phyloP scores from a whole-genome alignment of 768 basidiomycete genomes.

The Neoboletus magnificus region DNA sequence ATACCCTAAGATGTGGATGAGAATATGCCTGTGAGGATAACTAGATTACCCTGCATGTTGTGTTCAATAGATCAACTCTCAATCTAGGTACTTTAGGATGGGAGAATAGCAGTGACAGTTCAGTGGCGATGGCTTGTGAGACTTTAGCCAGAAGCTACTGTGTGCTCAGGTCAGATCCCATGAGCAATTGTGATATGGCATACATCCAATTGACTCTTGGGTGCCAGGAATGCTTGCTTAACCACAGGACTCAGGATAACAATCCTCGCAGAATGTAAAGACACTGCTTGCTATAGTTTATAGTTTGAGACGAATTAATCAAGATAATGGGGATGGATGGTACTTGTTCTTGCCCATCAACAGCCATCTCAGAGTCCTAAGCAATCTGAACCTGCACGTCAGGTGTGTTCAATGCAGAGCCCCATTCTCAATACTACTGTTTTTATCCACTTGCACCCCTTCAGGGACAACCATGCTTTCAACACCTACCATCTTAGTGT shows the following conservation, averaged over 20 bases:
- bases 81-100: conserved; percentile 22
- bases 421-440: neutral
- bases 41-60: conserved; percentile 10
- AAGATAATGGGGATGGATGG: neutral
- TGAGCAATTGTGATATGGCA: conserved; percentile 9
- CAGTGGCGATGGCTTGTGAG: conserved; percentile 29
- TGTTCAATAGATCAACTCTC: conserved; percentile 8
- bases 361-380: conserved; percentile 12
- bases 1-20: conserved; percentile 13
- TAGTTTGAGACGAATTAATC: neutral
- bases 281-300: conserved; percentile 3
- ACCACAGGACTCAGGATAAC: conserved; percentile 10
- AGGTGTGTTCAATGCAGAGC: conserved; percentile 11
- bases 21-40: neutral
- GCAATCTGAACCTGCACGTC: conserved; percentile 2
- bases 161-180: conserved; percentile 19
- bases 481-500: conserved; percentile 20
- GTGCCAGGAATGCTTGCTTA: conserved; percentile 9
- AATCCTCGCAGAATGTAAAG: neutral
- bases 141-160: conserved; percentile 27
- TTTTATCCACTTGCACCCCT: neutral
- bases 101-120: conserved; percentile 24
- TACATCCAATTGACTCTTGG: conserved; percentile 29
- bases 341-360: conserved; percentile 23
- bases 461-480: neutral